phyloP scores from a whole-genome alignment of 2,329 filamentous ascomycete genomes.

The Colletotrichum shisoi region DNA sequence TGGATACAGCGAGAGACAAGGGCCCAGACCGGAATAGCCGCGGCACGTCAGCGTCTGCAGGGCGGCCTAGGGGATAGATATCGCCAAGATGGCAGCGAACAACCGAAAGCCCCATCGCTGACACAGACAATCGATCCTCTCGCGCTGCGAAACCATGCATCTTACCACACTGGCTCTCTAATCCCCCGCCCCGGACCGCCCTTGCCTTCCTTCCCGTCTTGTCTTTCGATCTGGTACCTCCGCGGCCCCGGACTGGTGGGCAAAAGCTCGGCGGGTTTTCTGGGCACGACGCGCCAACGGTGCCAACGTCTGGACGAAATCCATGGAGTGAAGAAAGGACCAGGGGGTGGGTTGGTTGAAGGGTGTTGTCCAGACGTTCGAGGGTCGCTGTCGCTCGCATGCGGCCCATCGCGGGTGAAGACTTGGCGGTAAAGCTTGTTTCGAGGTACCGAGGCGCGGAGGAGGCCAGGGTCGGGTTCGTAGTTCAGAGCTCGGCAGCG shows the following conservation, averaged over 20 bases:
- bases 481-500: neutral
- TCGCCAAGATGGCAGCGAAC: constrained; percentile 30
- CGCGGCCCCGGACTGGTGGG: constrained; percentile 34
- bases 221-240: constrained; percentile 32
- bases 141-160: constrained; percentile 4
- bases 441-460: constrained; percentile 33
- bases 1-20: constrained; percentile 17
- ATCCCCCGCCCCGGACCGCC: neutral
- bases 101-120: constrained; percentile 28
- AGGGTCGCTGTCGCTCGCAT: constrained; percentile 26
- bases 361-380: neutral
- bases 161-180: neutral
- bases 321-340: neutral
- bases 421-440: constrained; percentile 40
- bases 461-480: too few relatives aligned
- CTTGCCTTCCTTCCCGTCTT: constrained; percentile 34
- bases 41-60: constrained; percentile 30
- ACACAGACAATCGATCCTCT: constrained; percentile 13
- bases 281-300: neutral
- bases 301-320: neutral
- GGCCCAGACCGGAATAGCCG: constrained; percentile 15
- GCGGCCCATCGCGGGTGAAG: constrained; percentile 30
- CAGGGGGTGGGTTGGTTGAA: neutral
- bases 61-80: neutral
- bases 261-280: neutral